Evolutionary conservation across 768 basidiomycete genomes (phyloP), one percentile per base, ranked within the genome.

Genomic region (Tulasnella sp.): DNA sequence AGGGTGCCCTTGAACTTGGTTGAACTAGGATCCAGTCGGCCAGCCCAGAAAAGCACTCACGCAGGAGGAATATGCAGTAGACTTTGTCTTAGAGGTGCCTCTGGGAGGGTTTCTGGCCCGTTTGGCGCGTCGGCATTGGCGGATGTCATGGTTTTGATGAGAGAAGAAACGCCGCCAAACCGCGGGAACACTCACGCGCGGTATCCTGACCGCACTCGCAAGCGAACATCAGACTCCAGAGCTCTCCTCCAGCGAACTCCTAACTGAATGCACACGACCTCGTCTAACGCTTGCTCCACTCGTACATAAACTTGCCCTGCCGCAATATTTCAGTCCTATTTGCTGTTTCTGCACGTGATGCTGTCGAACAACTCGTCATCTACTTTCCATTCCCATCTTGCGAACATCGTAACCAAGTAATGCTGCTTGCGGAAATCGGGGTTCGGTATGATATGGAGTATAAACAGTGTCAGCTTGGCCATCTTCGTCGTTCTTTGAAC

Each of bases 31-130:
- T 46, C n/a, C 34, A 24, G 62, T 16, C 42, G 76, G 79, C 75
- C n/a, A 48, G 9, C 68, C 21, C 80, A 71, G 38, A 68, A 34
- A 19, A 24, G 12, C 40, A 85, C 88, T 81, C 83, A 94, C 92
- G 91, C 89, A 80, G 93, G 85, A 39, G 94, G 95, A 14, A 95
- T 94, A 85, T 91, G 88, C 85, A 96, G 96, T 21, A 89, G 87
- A 5, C 95, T 95, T 85, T 92, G 95, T 71, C 91, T 89, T 87
- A 96, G 87, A 21, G 94, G 93, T 78, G 90, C 91, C 82, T 95
- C 94, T 7, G 78, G 38, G 42, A 46, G 19, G 5, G 46, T 72
- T 76, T 76, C 75, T 14, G 73, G 38, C 21, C n/a, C 73, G n/a
- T 19, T 46, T 74, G 73, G 73, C 14, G 42, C n/a, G 38, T 74